Evolutionary conservation across 1,139 yeast genomes (phyloP), one percentile per base, ranked within the genome.

Genomic region (Suhomyces terraborum): DNA sequence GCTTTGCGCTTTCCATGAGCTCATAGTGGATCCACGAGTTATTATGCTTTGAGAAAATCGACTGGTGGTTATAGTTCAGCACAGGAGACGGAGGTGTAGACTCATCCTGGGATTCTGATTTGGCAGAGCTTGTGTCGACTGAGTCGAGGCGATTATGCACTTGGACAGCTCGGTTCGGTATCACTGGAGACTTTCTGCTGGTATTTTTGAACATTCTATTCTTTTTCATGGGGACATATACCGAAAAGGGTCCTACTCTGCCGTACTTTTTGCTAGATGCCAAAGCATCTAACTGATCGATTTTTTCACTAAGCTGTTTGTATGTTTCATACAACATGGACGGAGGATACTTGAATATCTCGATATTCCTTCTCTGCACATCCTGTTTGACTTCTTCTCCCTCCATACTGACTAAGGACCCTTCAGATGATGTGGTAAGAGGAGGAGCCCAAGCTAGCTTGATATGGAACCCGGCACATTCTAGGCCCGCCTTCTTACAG

Each of bases 391-490:
- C 55, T 5, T 50, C 49, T 8, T 55, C 59, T 16, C 32, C 45
- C 17, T 53, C 46, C 35, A 59, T 37, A 13, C 54, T 51, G 8
- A 59, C 50, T 41, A 68, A 43, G 10, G 56, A 46, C 19, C 53
- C 55, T 31, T 56, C 54, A 19, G 40, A 46, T 7, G 55, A 50
- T 6, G 63, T 49, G 1, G 69, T 62, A 32, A 64, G 49, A 13
- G 68, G 68, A 36, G 62, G 63, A 20, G 69, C 63, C 73, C 77
- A 73, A 4, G 74, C 69, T 18, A 73, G 51, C 30, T 63, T 64
- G 35, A 73, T 61, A 31, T 58, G 64, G 47, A 69, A 73, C 5
- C 77, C 77, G 28, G 59, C 66, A 54, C 78, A 73, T 13, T 59
- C 58, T 16, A 68, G 39, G 9, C 62, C 58, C 7, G 79, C 67